Conservation (phyloP, 257 asterid genomes). For the Linaria vulgaris region DNA sequence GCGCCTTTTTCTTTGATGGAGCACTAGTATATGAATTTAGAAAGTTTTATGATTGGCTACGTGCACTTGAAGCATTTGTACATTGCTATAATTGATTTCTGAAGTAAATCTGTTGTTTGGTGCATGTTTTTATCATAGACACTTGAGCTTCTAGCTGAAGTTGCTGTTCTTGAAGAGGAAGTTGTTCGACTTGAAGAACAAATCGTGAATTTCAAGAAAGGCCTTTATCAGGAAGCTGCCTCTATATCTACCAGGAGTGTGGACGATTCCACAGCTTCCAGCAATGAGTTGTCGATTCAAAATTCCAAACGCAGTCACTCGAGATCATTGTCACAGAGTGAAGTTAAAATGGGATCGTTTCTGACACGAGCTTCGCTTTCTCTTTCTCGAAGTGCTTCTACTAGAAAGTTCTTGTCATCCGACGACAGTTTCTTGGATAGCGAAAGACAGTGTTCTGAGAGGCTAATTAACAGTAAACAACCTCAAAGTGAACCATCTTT, state of each 20-base stretch:
- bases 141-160: constrained; percentile 92
- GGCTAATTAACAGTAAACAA: constrained; percentile 29
- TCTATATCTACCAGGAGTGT: constrained; percentile 41
- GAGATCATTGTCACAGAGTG: constrained; percentile 61
- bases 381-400: constrained; percentile 48
- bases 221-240: constrained; percentile 66
- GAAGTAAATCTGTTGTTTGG: not conserved
- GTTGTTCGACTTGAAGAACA: constrained; percentile 82
- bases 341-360: constrained; percentile 39
- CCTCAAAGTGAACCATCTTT: constrained; percentile 23
- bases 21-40: too few relatives aligned
- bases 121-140: constrained; percentile 45
- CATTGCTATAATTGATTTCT: not conserved
- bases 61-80: not conserved
- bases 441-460: constrained; percentile 24
- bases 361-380: constrained; percentile 30
- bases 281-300: constrained; percentile 10
- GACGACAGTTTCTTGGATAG: constrained; percentile 27
- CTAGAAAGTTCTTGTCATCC: constrained; percentile 36
- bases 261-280: constrained; percentile 24
- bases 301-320: constrained; percentile 48
- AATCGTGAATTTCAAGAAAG: constrained; percentile 63
- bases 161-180: constrained; percentile 94
- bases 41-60: too few relatives aligned
- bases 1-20: too few relatives aligned